Evolutionary conservation across 768 basidiomycete species (phyloP).

Genomic region (Pholiota microspora): DNA sequence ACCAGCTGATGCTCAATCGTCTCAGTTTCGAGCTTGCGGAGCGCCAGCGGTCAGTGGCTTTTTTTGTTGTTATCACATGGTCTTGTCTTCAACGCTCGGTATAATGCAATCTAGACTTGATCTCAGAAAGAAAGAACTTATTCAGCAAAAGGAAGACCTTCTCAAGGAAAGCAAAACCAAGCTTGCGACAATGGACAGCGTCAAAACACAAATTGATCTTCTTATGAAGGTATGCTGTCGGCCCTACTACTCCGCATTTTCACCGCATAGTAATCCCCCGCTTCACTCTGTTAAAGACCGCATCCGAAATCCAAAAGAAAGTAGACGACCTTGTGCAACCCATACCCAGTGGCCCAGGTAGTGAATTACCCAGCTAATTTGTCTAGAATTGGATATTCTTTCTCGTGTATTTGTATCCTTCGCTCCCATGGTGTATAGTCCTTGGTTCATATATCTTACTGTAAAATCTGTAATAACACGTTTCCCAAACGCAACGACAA

Average conservation of each 20-base stretch:
- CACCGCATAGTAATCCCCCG: constrained; percentile 3
- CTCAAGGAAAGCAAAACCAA: constrained; percentile 80
- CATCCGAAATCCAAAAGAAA: constrained; percentile 72
- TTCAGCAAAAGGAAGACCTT: constrained; percentile 71
- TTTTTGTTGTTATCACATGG: constrained; percentile 5
- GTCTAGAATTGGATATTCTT: neutral
- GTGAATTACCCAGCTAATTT: constrained; percentile 14
- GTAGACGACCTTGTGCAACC: constrained; percentile 65
- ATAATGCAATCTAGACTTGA: constrained; percentile 54
- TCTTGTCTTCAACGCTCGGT: constrained; percentile 1
- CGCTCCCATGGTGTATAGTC: constrained; percentile 11
- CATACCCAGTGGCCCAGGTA: constrained; percentile 23
- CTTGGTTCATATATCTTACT: constrained; percentile 14
- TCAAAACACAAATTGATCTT: constrained; percentile 75
- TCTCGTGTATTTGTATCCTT: neutral
- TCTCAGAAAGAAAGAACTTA: constrained; percentile 63
- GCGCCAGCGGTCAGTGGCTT: constrained; percentile 67
- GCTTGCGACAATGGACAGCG: constrained; percentile 66
- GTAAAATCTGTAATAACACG: constrained; percentile 26
- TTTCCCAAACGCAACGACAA: neutral
- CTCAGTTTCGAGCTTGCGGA: constrained; percentile 86
- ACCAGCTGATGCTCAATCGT: constrained; percentile 86
- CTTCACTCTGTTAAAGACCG: constrained; percentile 42
- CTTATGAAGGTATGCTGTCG: constrained; percentile 66
- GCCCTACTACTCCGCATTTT: neutral